phyloP scores from a whole-genome alignment of 305 asterid species.

The Fraxinus latifolia region DNA sequence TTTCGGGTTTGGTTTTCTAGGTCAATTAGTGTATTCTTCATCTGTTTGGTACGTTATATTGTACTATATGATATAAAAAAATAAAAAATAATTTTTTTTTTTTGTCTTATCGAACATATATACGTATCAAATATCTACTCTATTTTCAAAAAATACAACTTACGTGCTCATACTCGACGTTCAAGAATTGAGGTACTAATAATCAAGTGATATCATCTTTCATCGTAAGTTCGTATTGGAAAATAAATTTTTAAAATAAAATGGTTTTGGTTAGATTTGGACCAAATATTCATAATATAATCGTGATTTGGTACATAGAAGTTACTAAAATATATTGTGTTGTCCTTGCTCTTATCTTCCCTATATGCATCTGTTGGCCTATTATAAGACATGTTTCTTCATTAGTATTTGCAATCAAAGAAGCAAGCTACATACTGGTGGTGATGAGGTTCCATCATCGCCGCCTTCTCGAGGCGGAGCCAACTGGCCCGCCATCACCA shows the following conservation, averaged over 20 bases:
- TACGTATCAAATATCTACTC: too few species aligned
- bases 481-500: neutral
- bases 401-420: neutral
- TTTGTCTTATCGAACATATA: too few species aligned
- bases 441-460: slow-evolving; percentile 2
- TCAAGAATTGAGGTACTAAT: too few species aligned
- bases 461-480: neutral
- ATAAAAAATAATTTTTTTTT: too few species aligned
- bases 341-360: neutral
- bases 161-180: too few species aligned
- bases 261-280: neutral
- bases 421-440: neutral
- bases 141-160: too few species aligned
- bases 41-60: neutral
- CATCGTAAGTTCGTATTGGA: neutral
- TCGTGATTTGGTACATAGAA: neutral
- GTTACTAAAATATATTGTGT: neutral
- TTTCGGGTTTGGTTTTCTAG: neutral
- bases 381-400: neutral
- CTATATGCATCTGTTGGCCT: neutral
- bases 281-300: neutral
- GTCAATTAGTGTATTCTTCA: neutral
- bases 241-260: neutral
- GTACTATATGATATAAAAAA: too few species aligned
- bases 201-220: neutral